A percentile compares a stretch with the other conserved stretches of the same genome.
Conservation (phyloP, 116 monocot species). For the Trichopus zeylanicus region DNA sequence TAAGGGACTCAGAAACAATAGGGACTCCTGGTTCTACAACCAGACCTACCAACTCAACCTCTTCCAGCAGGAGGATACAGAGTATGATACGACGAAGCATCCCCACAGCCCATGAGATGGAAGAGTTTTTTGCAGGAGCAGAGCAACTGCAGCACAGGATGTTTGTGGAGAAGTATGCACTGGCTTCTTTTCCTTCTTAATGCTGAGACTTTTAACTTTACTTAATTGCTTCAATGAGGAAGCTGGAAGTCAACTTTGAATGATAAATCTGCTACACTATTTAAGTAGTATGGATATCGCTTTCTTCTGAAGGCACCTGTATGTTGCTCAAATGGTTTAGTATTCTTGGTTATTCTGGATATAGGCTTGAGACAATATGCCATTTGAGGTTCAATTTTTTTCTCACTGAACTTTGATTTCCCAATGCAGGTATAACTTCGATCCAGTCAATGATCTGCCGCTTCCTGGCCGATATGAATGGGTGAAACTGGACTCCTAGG, state of each 20-base stretch:
- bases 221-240: neutral
- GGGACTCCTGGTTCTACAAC: constrained; percentile 72
- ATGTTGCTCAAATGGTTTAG: too few relatives aligned
- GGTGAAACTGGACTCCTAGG: constrained; percentile 48
- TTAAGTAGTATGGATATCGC: too few relatives aligned
- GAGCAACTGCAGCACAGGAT: constrained; percentile 46
- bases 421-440: constrained; percentile 67
- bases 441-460: constrained; percentile 61
- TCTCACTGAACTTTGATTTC: neutral
- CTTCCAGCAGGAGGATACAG: constrained; percentile 18
- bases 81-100: constrained; percentile 12
- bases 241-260: neutral
- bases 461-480: constrained; percentile 78
- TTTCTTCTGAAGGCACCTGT: too few relatives aligned
- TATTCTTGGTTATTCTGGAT: too few relatives aligned
- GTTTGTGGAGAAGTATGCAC: constrained; percentile 50
- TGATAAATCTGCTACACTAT: neutral
- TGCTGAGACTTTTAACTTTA: too few relatives aligned
- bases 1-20: constrained; percentile 34
- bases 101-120: constrained; percentile 43
- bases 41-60: constrained; percentile 22
- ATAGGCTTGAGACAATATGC: too few relatives aligned
- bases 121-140: constrained; percentile 51
- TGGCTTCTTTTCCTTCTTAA: neutral
- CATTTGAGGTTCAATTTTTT: neutral